A percentile compares a stretch with the other conserved stretches of the same genome.
phyloP scores from a whole-genome alignment of 306 rosid genomes.

The Delonix regia region DNA sequence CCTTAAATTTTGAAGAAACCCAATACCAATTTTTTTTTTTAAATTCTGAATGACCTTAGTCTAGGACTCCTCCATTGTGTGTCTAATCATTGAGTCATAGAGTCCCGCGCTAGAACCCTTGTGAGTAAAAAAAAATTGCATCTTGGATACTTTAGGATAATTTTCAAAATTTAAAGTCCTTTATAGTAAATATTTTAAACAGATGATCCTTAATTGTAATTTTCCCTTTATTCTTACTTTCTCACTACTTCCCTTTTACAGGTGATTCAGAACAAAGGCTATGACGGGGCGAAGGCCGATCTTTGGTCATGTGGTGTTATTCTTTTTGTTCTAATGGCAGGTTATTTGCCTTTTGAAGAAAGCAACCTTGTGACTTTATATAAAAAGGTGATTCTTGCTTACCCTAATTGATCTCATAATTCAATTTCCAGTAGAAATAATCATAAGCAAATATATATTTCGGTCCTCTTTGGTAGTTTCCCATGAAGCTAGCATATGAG shows the following conservation, averaged over 20 bases:
- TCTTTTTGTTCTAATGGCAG: slow-evolving; percentile 93
- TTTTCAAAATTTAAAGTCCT: too few relatives aligned
- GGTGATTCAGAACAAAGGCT: slow-evolving; percentile 94
- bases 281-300: slow-evolving; percentile 93
- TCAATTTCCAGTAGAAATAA: neutral
- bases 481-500: neutral
- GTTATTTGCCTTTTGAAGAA: slow-evolving; percentile 94
- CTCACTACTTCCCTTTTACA: slow-evolving; percentile 46
- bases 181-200: too few relatives aligned
- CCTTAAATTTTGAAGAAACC: too few relatives aligned
- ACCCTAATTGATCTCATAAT: neutral
- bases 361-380: slow-evolving; percentile 77
- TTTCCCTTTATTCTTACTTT: slow-evolving; percentile 6
- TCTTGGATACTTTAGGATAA: too few relatives aligned
- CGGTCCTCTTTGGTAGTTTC: neutral
- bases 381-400: slow-evolving; percentile 73
- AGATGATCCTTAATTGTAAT: too few relatives aligned
- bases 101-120: too few relatives aligned
- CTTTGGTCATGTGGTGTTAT: slow-evolving; percentile 97
- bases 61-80: too few relatives aligned
- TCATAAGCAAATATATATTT: neutral
- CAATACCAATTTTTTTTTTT: too few relatives aligned
- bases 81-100: too few relatives aligned
- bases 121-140: too few relatives aligned
- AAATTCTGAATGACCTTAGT: too few relatives aligned